Conservation (phyloP, 495 filamentous ascomycete genomes). For the Penicillium alfredii region DNA sequence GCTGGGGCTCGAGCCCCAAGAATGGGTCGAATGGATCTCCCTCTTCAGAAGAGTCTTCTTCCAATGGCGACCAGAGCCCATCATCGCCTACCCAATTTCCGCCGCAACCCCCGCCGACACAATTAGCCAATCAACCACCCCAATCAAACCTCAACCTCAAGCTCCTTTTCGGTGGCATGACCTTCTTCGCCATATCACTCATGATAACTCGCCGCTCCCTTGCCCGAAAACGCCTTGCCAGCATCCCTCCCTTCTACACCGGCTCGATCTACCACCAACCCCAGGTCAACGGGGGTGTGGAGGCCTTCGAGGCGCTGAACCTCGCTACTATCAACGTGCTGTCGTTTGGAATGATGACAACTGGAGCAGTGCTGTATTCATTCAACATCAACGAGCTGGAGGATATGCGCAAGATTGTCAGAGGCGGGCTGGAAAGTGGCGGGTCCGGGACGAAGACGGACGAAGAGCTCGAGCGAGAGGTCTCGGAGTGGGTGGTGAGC, state of each 20-base stretch:
- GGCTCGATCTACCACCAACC: slow-evolving; percentile 43
- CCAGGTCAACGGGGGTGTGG: slow-evolving; percentile 48
- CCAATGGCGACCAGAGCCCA: slow-evolving; percentile 1
- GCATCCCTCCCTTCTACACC: slow-evolving; percentile 61
- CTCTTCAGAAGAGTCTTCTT: slow-evolving; percentile 5
- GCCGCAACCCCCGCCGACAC: slow-evolving; percentile 7
- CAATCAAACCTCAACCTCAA: slow-evolving; percentile 31
- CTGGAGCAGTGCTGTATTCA: slow-evolving; percentile 61
- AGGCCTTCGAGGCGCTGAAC: slow-evolving; percentile 73
- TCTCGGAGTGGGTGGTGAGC: slow-evolving; percentile 65
- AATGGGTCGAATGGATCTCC: background rate
- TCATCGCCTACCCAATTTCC: slow-evolving; percentile 4
- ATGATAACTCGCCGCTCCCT: slow-evolving; percentile 66
- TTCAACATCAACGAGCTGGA: slow-evolving; percentile 66
- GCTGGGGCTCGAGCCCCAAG: slow-evolving; percentile 28
- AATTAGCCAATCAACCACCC: slow-evolving; percentile 12
- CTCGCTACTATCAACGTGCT: slow-evolving; percentile 78
- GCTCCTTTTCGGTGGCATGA: slow-evolving; percentile 64
- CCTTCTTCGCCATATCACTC: slow-evolving; percentile 64
- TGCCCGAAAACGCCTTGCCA: slow-evolving; percentile 43
- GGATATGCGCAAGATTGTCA: slow-evolving; percentile 56
- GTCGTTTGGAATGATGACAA: slow-evolving; percentile 60
- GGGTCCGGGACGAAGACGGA: slow-evolving; percentile 37
- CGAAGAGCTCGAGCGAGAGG: slow-evolving; percentile 57
- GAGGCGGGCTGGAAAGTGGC: slow-evolving; percentile 38